phyloP scores from a whole-genome alignment of 164 flowering plant species.

The Warburgia ugandensis region DNA sequence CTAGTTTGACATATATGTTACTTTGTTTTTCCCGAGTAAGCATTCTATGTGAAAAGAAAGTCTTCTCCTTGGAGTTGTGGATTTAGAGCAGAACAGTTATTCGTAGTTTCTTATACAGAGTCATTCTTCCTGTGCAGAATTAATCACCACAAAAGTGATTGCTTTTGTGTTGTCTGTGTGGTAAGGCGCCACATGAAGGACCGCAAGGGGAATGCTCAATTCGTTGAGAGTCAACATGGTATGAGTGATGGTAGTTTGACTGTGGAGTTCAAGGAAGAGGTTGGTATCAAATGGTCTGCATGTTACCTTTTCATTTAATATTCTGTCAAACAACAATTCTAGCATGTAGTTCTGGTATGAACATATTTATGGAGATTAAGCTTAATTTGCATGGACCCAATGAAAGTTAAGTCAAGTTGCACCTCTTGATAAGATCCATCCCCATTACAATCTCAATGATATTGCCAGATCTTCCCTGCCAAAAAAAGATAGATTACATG shows the following conservation, averaged over 20 bases:
- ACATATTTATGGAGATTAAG: too few relatives aligned
- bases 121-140: constrained; percentile 35
- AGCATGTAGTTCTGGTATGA: too few relatives aligned
- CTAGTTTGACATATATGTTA: too few relatives aligned
- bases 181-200: constrained; percentile 80
- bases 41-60: neutral
- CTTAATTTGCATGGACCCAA: too few relatives aligned
- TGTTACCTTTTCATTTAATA: too few relatives aligned
- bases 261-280: constrained; percentile 58
- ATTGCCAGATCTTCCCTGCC: too few relatives aligned
- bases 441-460: too few relatives aligned
- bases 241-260: constrained; percentile 27
- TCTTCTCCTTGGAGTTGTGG: neutral
- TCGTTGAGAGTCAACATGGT: constrained; percentile 33
- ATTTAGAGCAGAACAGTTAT: constrained; percentile 2
- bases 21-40: too few relatives aligned
- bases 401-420: too few relatives aligned
- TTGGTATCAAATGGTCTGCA: constrained; percentile 8
- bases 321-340: too few relatives aligned
- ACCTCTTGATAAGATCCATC: too few relatives aligned
- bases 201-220: constrained; percentile 56
- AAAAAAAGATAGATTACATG: too few relatives aligned
- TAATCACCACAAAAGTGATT: constrained; percentile 70
- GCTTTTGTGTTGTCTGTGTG: constrained; percentile 90
- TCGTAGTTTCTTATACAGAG: neutral